phyloP scores from a whole-genome alignment of 2,329 filamentous ascomycete species.

The Paecilomyces niveus region DNA sequence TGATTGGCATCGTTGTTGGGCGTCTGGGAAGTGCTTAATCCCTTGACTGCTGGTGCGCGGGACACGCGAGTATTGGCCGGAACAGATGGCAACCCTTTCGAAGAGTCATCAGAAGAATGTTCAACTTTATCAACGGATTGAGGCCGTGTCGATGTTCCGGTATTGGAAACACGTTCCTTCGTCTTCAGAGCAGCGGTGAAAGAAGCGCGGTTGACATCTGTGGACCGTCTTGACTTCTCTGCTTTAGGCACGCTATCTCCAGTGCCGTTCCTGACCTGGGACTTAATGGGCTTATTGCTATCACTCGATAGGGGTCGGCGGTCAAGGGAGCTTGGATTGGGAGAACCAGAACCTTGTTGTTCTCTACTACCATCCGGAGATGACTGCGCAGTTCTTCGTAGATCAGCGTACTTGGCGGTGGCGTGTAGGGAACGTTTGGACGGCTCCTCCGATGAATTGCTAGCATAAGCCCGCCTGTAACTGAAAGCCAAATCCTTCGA shows the following conservation, averaged over 20 bases:
- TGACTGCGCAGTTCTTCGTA: conserved; percentile 12
- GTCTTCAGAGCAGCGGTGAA: conserved; percentile 14
- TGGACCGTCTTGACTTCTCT: conserved; percentile 1
- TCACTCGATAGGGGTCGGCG: neutral
- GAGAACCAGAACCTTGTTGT: neutral
- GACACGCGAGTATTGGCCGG: neutral
- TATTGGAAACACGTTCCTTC: neutral
- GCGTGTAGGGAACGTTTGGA: conserved; percentile 10
- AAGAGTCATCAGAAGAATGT: neutral
- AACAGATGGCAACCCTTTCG: neutral
- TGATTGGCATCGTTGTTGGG: neutral
- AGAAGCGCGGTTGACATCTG: conserved; percentile 16
- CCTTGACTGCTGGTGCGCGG: neutral
- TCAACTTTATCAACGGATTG: neutral
- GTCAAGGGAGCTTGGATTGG: neutral
- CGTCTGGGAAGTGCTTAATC: neutral
- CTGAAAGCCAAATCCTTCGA: conserved; percentile 20
- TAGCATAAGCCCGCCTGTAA: conserved; percentile 11
- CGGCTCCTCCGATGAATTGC: conserved; percentile 6
- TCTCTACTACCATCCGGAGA: conserved; percentile 12
- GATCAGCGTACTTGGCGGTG: conserved; percentile 11
- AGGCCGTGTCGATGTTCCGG: neutral
- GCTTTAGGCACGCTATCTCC: neutral
- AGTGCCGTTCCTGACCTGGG: neutral
- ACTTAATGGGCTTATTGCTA: neutral